These are phyloP conservation scores for Rhizophagus sp. DNA, from an alignment of 192 early-diverging fungal genomes.

Conservation along the genomic window DNA sequence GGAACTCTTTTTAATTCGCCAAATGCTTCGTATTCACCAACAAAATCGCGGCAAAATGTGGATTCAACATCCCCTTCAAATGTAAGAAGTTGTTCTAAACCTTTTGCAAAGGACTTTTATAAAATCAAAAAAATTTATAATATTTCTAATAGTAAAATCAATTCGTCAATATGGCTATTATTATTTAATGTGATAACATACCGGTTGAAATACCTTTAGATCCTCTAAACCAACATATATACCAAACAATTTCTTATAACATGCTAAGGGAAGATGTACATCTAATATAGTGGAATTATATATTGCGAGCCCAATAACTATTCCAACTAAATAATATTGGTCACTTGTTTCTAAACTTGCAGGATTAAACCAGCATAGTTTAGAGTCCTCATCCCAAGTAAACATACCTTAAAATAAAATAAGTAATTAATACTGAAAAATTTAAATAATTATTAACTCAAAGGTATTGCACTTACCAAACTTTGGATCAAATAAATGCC, in stretches of 20 bases:
- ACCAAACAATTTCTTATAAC: conserved; percentile 90
- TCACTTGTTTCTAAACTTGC: conserved; percentile 72
- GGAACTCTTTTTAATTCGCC: conserved; percentile 65
- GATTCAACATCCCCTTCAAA: conserved; percentile 79
- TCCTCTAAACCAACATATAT: conserved; percentile 75
- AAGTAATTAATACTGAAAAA: conserved; percentile 35
- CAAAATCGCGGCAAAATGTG: conserved; percentile 84
- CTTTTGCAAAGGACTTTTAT: conserved; percentile 65
- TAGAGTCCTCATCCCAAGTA: conserved; percentile 64
- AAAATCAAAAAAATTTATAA: background rate
- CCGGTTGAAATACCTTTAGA: conserved; percentile 70
- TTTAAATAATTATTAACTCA: conserved; percentile 1
- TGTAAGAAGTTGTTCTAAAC: conserved; percentile 83
- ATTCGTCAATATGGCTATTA: background rate
- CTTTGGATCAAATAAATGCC: conserved; percentile 90
- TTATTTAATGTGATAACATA: conserved; percentile 19
- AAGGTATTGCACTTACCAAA: conserved; percentile 55
- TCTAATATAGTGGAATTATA: conserved; percentile 95
- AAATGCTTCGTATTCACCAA: conserved; percentile 70
- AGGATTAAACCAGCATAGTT: conserved; percentile 76
- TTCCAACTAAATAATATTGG: conserved; percentile 90
- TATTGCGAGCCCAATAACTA: conserved; percentile 89
- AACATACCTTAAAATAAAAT: conserved; percentile 58
- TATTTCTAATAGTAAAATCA: background rate
- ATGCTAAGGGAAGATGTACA: conserved; percentile 74